phyloP scores from a whole-genome alignment of 495 filamentous ascomycete species.

The Annulohypoxylon bovei region DNA sequence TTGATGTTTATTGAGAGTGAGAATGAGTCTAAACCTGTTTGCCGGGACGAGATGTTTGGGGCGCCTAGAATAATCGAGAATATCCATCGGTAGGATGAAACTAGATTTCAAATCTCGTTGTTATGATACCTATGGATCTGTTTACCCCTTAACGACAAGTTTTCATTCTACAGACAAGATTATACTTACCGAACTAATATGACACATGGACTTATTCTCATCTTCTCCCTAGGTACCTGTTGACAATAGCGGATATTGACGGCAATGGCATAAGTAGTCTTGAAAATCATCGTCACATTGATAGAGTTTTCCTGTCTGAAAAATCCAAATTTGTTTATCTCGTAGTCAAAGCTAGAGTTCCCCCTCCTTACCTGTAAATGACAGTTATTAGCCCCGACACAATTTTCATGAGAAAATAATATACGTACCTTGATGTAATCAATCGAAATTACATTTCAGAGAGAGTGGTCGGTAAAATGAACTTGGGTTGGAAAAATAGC shows the following conservation, averaged over 20 bases:
- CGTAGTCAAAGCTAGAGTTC: too few relatives aligned
- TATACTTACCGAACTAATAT: too few relatives aligned
- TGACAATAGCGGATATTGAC: background rate
- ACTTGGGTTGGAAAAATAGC: too few relatives aligned
- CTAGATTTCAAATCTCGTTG: background rate
- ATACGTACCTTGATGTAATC: too few relatives aligned
- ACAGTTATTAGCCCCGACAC: too few relatives aligned
- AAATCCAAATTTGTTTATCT: background rate
- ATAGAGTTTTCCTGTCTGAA: background rate
- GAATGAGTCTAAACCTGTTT: background rate
- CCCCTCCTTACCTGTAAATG: too few relatives aligned
- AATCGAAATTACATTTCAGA: too few relatives aligned
- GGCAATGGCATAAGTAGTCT: background rate
- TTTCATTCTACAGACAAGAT: too few relatives aligned
- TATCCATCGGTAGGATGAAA: background rate
- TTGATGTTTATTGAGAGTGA: constrained; percentile 13
- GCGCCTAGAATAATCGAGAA: background rate
- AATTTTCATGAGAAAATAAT: background rate
- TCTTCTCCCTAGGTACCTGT: background rate
- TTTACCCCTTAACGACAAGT: constrained; percentile 2
- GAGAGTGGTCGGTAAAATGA: too few relatives aligned
- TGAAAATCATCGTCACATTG: background rate
- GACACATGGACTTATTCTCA: too few relatives aligned
- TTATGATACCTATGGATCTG: background rate
- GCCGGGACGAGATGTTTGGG: constrained; percentile 8